Percentiles rank a stretch among this genome's conserved stretches.
These are phyloP conservation scores for Populus alba DNA, from an alignment of 345 rosid genomes.

Conservation along the genomic window DNA sequence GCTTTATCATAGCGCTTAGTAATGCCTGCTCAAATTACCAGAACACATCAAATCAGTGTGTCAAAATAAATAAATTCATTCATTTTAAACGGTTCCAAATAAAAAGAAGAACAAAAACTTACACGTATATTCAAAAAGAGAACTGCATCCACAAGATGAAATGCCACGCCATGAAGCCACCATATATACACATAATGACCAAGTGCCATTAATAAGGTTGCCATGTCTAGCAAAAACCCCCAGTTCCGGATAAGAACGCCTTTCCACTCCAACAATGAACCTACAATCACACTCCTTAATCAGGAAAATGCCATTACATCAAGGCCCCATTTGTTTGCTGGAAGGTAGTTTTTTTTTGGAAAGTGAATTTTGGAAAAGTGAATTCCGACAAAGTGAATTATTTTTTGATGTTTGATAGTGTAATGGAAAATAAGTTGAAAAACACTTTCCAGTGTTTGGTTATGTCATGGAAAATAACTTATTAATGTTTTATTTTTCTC, in stretches of 20 bases:
- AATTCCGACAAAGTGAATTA: no score
- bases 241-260: constrained; percentile 79
- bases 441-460: no score
- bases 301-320: constrained; percentile 8
- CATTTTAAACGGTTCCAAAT: not conserved
- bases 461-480: no score
- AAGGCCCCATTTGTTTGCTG: no score
- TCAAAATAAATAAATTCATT: constrained; percentile 2
- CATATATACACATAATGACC: constrained; percentile 89
- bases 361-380: no score
- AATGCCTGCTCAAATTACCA: constrained; percentile 63
- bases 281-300: constrained; percentile 39
- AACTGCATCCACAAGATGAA: constrained; percentile 90
- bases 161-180: constrained; percentile 96
- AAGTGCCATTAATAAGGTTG: constrained; percentile 82
- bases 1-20: constrained; percentile 84
- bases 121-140: constrained; percentile 90
- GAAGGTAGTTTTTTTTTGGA: no score
- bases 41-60: constrained; percentile 6
- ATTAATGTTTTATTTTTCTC: no score
- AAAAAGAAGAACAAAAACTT: constrained; percentile 27
- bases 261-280: constrained; percentile 92
- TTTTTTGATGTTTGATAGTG: no score
- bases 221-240: constrained; percentile 94
- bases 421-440: no score